Percentiles rank a stretch among this genome's conserved stretches.
Evolutionary conservation across 2,329 filamentous ascomycete genomes (phyloP).

Genomic region (Sclerotinia nivalis): DNA sequence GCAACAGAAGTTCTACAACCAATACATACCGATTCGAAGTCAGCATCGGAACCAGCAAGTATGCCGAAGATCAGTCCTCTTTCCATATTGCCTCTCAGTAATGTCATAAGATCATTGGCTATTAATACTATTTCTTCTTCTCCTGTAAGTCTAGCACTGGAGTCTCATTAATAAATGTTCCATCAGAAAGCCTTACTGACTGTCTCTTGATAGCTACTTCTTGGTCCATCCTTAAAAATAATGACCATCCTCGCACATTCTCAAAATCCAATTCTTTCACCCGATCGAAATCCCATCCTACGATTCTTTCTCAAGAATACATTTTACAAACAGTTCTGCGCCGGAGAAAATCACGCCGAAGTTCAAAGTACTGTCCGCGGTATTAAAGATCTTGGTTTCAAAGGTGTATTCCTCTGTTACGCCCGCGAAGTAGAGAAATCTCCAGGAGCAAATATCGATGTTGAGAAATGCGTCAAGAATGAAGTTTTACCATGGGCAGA

Average conservation of each 20-base stretch:
- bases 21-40: neutral
- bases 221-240: conserved; percentile 67
- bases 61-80: conserved; percentile 49
- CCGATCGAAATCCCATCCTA: conserved; percentile 73
- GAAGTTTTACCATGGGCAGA: conserved; percentile 72
- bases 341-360: conserved; percentile 71
- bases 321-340: conserved; percentile 90
- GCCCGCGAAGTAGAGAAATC: conserved; percentile 71
- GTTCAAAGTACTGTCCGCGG: conserved; percentile 63
- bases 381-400: conserved; percentile 74
- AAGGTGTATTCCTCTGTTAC: conserved; percentile 82
- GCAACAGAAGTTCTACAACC: conserved; percentile 23
- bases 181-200: conserved; percentile 29
- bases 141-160: conserved; percentile 40
- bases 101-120: conserved; percentile 67
- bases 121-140: conserved; percentile 72
- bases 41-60: conserved; percentile 22
- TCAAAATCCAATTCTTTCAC: conserved; percentile 64
- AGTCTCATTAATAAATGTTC: neutral
- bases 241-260: conserved; percentile 72
- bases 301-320: conserved; percentile 73
- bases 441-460: conserved; percentile 50
- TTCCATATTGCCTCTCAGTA: conserved; percentile 64
- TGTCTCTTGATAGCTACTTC: conserved; percentile 50
- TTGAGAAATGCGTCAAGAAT: conserved; percentile 51